A percentile compares a stretch with the other conserved stretches of the same genome.
Conservation (phyloP, 495 filamentous ascomycete species). For the Lasiosphaeria miniovina region DNA sequence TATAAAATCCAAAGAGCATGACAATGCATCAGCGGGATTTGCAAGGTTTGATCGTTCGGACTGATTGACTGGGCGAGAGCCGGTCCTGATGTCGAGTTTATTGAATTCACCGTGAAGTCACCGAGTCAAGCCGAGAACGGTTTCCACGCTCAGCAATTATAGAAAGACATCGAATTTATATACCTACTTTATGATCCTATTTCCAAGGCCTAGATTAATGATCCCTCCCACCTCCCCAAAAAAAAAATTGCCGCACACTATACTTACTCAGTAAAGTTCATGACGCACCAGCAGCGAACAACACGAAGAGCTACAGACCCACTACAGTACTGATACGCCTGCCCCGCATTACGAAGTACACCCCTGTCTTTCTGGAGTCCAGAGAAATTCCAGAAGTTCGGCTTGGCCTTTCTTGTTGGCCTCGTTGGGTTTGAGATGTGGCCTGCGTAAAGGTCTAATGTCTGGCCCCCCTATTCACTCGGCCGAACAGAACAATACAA, state of each 20-base stretch:
- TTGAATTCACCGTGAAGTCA: neutral
- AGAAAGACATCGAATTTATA: too few species aligned
- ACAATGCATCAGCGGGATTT: neutral
- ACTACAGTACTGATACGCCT: too few species aligned
- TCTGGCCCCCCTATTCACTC: neutral
- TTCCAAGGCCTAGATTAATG: too few species aligned
- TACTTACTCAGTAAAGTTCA: too few species aligned
- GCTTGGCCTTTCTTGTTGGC: neutral
- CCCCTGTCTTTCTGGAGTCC: neutral
- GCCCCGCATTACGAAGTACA: neutral
- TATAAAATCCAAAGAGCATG: neutral
- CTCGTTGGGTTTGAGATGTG: conserved; percentile 1
- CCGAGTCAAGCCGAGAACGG: neutral
- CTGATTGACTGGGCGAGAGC: neutral
- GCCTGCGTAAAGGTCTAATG: neutral
- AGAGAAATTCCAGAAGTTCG: neutral
- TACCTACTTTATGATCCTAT: too few species aligned
- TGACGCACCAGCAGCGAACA: too few species aligned
- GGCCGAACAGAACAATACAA: too few species aligned
- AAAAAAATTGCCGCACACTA: too few species aligned
- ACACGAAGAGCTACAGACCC: too few species aligned
- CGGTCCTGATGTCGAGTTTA: neutral
- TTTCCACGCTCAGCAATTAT: too few species aligned
- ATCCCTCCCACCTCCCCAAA: too few species aligned
- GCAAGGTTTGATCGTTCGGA: neutral